Base-by-base conservation (phyloP, 73 alveolate genomes). In the Diophrys appendiculata region DNA sequence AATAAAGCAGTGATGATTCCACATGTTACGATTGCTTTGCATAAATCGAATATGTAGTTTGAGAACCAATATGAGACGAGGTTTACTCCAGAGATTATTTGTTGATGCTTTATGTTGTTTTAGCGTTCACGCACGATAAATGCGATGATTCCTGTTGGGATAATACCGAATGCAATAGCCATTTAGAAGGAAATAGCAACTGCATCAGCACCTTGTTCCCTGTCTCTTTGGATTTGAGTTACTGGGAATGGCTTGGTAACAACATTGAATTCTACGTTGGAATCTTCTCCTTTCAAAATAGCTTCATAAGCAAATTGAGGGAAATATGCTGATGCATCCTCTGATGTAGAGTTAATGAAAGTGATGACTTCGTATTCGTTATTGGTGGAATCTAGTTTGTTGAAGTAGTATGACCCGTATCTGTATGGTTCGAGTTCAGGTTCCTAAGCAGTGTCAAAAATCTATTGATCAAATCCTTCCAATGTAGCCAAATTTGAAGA, bases 11-110 rank as follows among this genome's bases (percentile, higher is more conserved):
- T n/a, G n/a, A n/a, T n/a, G n/a, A n/a, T n/a, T n/a, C n/a, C 94
- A 1, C 94, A 86, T 8, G 98, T 96, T 24, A 95, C 53, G 29
- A 91, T 68, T 67, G 93, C 90, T 82, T 97, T 97, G 3, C 81
- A 72, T 43, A 95, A 74, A 80, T 97, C 99, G 81, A 91, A 95
- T 18, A 88, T n/a, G 87, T 77, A 94, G 88, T 95, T 95, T 30
- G 97, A 76, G 31, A 88, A 72, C 99, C 99, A 97, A 76, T 97
- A 97, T 22, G 98, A 92, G 30, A 86, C 56, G 29, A 93, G 88
- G 14, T 91, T 75, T 71, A 97, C 91, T 3, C 99, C 99, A 69
- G 97, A 88, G 24, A 97, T 94, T 54, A 91, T 71, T 78, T 93
- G 93, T 86, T 91, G 83, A 84, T 97, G 99, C 69, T 95, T 94